These are phyloP conservation scores for Aspergillus glaucus DNA, from an alignment of 2,329 filamentous ascomycete species.

Conservation along the genomic window DNA sequence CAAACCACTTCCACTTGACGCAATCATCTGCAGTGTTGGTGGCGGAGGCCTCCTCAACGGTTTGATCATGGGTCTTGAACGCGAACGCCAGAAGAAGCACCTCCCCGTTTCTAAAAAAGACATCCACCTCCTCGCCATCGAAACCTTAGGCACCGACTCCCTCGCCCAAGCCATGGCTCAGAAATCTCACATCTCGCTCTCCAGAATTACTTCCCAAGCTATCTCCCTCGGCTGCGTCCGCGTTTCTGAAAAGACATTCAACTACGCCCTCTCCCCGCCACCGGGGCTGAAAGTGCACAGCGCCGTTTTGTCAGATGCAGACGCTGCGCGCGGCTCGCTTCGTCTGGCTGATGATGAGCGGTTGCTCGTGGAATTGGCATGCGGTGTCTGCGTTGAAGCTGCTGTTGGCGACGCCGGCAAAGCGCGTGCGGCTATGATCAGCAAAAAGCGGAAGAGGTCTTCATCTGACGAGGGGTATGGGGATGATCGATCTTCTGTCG, in stretches of 20 bases:
- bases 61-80: constrained; percentile 62
- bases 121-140: constrained; percentile 60
- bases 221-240: constrained; percentile 66
- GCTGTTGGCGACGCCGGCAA: constrained; percentile 29
- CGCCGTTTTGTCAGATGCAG: constrained; percentile 63
- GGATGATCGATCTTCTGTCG: constrained; percentile 26
- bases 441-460: constrained; percentile 26
- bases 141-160: constrained; percentile 68
- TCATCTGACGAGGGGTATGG: constrained; percentile 29
- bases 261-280: constrained; percentile 50
- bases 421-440: constrained; percentile 1
- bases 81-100: constrained; percentile 34
- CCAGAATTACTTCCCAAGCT: constrained; percentile 68
- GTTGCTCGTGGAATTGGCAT: constrained; percentile 75
- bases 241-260: constrained; percentile 63
- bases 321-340: constrained; percentile 72
- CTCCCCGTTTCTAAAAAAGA: constrained; percentile 7
- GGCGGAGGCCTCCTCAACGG: constrained; percentile 76
- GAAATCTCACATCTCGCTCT: constrained; percentile 56
- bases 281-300: constrained; percentile 49
- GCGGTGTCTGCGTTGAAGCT: constrained; percentile 67
- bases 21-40: constrained; percentile 70
- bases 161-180: constrained; percentile 55
- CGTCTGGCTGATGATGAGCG: constrained; percentile 75
- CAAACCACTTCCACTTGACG: constrained; percentile 50